Percentiles rank a stretch among this genome's conserved stretches.
Conservation (phyloP, 2,329 filamentous ascomycete genomes). For the Botrytis porri region DNA sequence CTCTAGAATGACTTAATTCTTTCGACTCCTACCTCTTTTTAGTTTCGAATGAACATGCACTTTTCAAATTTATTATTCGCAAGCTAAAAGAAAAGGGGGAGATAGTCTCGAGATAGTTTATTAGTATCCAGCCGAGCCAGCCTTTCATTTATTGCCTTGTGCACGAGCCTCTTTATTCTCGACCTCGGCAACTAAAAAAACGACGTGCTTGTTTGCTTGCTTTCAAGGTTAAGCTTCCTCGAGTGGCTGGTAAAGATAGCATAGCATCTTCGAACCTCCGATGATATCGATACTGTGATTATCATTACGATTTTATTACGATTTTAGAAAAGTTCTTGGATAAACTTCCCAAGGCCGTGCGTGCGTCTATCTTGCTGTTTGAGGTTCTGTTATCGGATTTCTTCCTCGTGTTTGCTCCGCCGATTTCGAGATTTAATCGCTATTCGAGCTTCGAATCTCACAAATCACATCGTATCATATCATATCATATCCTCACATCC, state of each 20-base stretch:
- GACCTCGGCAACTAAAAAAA: conserved; percentile 10
- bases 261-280: neutral
- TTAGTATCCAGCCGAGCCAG: neutral
- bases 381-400: neutral
- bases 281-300: neutral
- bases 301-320: neutral
- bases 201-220: neutral
- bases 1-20: neutral
- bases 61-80: neutral
- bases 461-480: neutral
- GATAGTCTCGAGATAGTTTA: neutral
- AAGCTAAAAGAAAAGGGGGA: neutral
- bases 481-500: neutral
- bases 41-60: neutral
- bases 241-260: neutral
- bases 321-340: no score
- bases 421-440: neutral
- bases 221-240: neutral
- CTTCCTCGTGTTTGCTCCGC: neutral
- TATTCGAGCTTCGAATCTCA: neutral
- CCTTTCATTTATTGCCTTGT: neutral
- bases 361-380: neutral
- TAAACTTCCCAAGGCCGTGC: neutral
- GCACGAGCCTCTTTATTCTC: neutral
- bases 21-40: neutral